Evolutionary conservation across 257 asterid species (phyloP), one percentile per base, ranked within the genome.

Genomic region (Solanum medicagineum): DNA sequence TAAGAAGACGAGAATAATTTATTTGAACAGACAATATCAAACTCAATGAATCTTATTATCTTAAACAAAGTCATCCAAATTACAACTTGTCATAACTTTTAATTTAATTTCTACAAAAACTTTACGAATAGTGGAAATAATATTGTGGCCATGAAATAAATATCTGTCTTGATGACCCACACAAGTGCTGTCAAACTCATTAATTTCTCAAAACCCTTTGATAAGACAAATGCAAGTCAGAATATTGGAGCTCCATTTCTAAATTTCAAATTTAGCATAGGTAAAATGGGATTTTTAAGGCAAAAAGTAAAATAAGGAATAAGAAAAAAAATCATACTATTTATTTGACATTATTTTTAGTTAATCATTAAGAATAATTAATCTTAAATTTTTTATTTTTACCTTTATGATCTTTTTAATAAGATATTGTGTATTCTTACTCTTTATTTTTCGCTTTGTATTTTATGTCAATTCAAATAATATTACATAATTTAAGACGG

Each of bases 151-250:
- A 90, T 90, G 92, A 92, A 92, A 93, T 85, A 91, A 94, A 91
- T 93, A 91, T 93, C 93, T 95, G 96, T 91, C 90, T 75, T 65
- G 65, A 36, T 85, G 85, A 83, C 96, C 98, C 95, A 91, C 95
- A 90, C 95, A 90, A 91, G 79, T 93, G 94, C 95, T 94, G 98
- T 94, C 97, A 88, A 90, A 74, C 87, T 89, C 93, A 92, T 93
- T 89, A 89, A 88, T 88, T 89, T 84, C 71, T 81, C 85, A 90
- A 81, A 80, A 55, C 60, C 82, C 83, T 84, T 24, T 49, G 88
- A 91, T 84, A 81, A 89, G 90, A 91, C 95, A 84, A 81, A 51
- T 71, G 86, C 90, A 89, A 86, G 79, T 86, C 91, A 74, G 84
- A 86, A 73, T 87, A 87, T 83, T 80, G 81, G 81, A 85, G 70